phyloP scores from a whole-genome alignment of 441 rosid species.

The Eugenia klotzschiana region DNA sequence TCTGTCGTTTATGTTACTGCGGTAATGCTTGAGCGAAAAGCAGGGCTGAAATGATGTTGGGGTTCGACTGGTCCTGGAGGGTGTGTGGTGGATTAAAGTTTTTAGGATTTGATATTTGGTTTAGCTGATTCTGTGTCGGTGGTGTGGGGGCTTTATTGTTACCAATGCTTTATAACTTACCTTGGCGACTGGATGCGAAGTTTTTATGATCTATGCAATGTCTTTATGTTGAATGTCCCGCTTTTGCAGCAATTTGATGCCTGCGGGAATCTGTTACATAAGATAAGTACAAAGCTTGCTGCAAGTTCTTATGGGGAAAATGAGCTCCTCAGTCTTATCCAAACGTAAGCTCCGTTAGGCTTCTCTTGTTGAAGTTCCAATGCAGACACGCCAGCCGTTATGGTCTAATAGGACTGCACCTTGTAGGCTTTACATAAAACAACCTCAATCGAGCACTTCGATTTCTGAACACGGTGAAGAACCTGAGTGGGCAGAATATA shows the following conservation, averaged over 20 bases:
- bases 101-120: neutral
- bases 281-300: conserved; percentile 53
- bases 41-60: neutral
- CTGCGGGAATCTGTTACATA: conserved; percentile 52
- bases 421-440: conserved; percentile 68
- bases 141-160: neutral
- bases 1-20: neutral
- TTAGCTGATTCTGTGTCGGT: neutral
- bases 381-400: neutral
- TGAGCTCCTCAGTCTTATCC: conserved; percentile 74
- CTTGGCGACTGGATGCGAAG: neutral
- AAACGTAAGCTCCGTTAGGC: conserved; percentile 42
- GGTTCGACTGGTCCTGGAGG: neutral
- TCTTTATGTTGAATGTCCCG: neutral
- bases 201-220: neutral
- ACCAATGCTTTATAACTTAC: neutral
- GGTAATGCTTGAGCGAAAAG: neutral
- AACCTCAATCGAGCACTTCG: conserved; percentile 39
- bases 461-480: conserved; percentile 46
- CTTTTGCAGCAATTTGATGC: conserved; percentile 73
- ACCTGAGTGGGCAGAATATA: conserved; percentile 83
- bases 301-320: conserved; percentile 76
- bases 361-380: neutral
- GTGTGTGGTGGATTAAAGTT: neutral
- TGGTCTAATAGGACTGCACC: neutral